A percentile compares a stretch with the other conserved stretches of the same genome.
phyloP scores from a whole-genome alignment of 2,329 filamentous ascomycete genomes.

The Botryotinia calthae region DNA sequence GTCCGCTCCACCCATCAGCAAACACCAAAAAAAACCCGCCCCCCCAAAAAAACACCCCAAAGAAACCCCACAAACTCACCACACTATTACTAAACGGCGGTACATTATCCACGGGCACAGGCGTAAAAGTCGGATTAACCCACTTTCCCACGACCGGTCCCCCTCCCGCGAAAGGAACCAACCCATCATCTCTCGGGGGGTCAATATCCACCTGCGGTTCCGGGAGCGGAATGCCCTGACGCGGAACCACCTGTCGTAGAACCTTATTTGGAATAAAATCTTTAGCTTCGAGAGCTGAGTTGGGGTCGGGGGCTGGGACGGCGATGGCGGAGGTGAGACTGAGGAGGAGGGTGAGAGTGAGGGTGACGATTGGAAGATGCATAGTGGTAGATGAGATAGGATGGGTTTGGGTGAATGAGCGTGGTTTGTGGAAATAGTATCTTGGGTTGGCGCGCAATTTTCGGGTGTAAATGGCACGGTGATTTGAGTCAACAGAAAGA shows the following conservation, averaged over 20 bases:
- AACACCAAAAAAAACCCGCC: not conserved
- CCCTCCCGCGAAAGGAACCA: not conserved
- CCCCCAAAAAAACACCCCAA: not conserved
- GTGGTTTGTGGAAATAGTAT: not conserved
- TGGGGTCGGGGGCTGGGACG: not conserved
- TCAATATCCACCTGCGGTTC: not conserved
- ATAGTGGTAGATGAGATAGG: not conserved
- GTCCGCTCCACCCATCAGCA: not conserved
- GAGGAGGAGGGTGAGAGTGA: not conserved
- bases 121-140: slow-evolving; percentile 3
- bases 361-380: not conserved
- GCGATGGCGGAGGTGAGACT: not conserved
- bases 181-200: not conserved
- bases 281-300: not conserved
- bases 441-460: not conserved
- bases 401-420: not conserved
- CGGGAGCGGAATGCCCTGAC: not conserved
- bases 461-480: not conserved
- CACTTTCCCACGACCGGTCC: not conserved
- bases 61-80: not conserved
- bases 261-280: not conserved
- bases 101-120: not conserved
- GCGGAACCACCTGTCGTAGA: accelerated
- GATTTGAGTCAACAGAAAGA: not conserved
- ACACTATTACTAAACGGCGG: slow-evolving; percentile 14